Evolutionary conservation across 2,329 filamentous ascomycete genomes (phyloP).

Genomic region (Chaetomium strumarium): DNA sequence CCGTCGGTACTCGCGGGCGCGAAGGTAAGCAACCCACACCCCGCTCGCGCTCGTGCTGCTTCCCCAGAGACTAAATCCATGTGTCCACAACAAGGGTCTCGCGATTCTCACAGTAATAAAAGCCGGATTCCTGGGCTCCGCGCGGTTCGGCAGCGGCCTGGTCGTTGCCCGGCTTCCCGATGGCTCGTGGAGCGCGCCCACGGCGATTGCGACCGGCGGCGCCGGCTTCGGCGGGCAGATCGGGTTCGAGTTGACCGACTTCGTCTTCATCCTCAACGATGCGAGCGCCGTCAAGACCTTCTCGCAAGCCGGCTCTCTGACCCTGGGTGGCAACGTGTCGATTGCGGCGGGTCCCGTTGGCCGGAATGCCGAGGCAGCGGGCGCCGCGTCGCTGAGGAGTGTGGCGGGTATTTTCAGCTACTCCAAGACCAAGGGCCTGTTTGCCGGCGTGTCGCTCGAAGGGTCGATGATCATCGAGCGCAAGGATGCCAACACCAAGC

Average conservation of each 20-base stretch:
- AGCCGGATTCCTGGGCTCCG: constrained; percentile 78
- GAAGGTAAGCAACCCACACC: constrained; percentile 53
- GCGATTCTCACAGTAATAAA: constrained; percentile 83
- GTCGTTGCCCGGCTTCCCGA: constrained; percentile 74
- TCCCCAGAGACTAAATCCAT: not conserved
- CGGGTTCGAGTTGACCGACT: constrained; percentile 83
- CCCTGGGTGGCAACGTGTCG: constrained; percentile 91
- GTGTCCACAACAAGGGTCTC: constrained; percentile 50
- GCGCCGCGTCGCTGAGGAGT: constrained; percentile 82
- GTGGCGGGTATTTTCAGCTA: constrained; percentile 94
- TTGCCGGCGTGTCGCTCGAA: constrained; percentile 91
- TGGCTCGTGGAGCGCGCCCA: constrained; percentile 74
- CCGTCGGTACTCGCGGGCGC: constrained; percentile 83
- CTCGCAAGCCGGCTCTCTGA: constrained; percentile 84
- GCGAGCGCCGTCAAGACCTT: constrained; percentile 84
- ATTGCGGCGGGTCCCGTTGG: constrained; percentile 92
- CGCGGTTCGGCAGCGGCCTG: constrained; percentile 73
- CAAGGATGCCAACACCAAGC: constrained; percentile 92
- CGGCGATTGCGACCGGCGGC: constrained; percentile 73
- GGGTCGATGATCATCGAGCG: constrained; percentile 90
- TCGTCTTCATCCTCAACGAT: constrained; percentile 98
- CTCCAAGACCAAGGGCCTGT: constrained; percentile 95
- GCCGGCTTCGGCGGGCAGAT: constrained; percentile 82
- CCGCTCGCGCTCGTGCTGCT: not conserved
- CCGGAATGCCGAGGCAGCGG: constrained; percentile 91